phyloP scores from a whole-genome alignment of 805 yeast species.

The Nakazawaea peltata region DNA sequence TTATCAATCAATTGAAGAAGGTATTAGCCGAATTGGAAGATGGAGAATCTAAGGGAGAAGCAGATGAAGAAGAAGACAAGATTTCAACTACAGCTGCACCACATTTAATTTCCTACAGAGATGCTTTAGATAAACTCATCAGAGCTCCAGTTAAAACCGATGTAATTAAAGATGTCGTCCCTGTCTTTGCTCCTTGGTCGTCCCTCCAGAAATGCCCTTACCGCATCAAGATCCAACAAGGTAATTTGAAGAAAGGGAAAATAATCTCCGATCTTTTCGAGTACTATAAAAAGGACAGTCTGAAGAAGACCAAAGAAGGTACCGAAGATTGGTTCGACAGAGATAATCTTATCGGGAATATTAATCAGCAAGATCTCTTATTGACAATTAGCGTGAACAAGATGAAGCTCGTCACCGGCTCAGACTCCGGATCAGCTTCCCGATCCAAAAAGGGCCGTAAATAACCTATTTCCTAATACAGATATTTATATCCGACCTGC shows the following conservation, averaged over 20 bases:
- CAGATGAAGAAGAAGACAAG: constrained; percentile 14
- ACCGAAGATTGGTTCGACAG: constrained; percentile 61
- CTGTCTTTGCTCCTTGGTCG: constrained; percentile 91
- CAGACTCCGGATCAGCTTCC: constrained; percentile 16
- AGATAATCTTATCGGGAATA: constrained; percentile 42
- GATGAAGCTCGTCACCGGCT: constrained; percentile 35
- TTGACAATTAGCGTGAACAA: constrained; percentile 66
- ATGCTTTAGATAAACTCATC: constrained; percentile 23
- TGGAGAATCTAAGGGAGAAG: constrained; percentile 11
- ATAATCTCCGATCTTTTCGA: constrained; percentile 63
- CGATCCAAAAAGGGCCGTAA: constrained; percentile 12
- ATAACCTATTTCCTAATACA: background rate
- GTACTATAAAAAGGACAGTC: constrained; percentile 22
- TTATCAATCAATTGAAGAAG: constrained; percentile 21
- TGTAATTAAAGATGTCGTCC: constrained; percentile 54
- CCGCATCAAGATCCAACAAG: constrained; percentile 78
- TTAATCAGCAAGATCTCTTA: constrained; percentile 61
- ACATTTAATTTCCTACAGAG: constrained; percentile 19
- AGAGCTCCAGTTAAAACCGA: constrained; percentile 42
- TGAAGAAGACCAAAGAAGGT: constrained; percentile 15
- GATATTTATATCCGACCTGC: no score
- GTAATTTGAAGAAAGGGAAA: constrained; percentile 80
- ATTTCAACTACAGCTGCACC: constrained; percentile 21
- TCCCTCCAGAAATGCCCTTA: constrained; percentile 68
- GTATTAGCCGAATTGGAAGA: constrained; percentile 22